Percentiles rank a stretch among this genome's conserved stretches.
phyloP scores from a whole-genome alignment of 2,329 filamentous ascomycete genomes.

The Sarocladium oryzae region DNA sequence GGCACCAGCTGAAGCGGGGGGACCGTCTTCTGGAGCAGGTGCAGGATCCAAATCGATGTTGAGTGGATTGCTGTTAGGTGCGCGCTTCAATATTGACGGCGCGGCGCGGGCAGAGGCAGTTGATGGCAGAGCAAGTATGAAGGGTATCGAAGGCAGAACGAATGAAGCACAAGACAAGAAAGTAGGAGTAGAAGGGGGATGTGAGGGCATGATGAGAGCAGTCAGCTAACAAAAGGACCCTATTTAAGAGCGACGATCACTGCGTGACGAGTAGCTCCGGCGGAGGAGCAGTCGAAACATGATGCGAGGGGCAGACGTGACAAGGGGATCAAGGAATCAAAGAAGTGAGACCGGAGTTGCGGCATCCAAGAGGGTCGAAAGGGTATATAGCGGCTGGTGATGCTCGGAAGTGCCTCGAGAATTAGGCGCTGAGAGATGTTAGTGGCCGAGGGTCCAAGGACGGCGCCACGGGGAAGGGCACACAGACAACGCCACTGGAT shows the following conservation, averaged over 20 bases:
- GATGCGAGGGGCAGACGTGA: constrained; percentile 38
- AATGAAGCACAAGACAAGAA: constrained; percentile 21
- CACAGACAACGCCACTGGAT: neutral
- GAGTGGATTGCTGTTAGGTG: constrained; percentile 24
- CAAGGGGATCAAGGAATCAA: constrained; percentile 23
- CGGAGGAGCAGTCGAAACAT: constrained; percentile 39
- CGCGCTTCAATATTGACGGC: constrained; percentile 11
- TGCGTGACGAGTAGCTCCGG: constrained; percentile 35
- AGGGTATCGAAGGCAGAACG: constrained; percentile 12
- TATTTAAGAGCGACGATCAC: constrained; percentile 24
- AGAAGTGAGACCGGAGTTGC: constrained; percentile 9
- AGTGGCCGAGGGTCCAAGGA: constrained; percentile 14
- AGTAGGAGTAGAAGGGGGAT: constrained; percentile 13
- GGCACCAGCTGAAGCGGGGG: constrained; percentile 51
- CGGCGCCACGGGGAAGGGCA: constrained; percentile 2
- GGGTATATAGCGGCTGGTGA: constrained; percentile 55
- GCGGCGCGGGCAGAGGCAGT: constrained; percentile 24
- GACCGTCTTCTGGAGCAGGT: constrained; percentile 53
- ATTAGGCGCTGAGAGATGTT: constrained; percentile 27
- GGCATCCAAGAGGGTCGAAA: constrained; percentile 27
- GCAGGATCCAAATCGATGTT: constrained; percentile 39
- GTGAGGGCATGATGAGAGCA: constrained; percentile 35
- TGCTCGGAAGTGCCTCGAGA: constrained; percentile 36
- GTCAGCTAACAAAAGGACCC: constrained; percentile 14
- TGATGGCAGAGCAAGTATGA: constrained; percentile 15